phyloP scores from a whole-genome alignment of 345 rosid genomes.

The Rhizophora apiculata region DNA sequence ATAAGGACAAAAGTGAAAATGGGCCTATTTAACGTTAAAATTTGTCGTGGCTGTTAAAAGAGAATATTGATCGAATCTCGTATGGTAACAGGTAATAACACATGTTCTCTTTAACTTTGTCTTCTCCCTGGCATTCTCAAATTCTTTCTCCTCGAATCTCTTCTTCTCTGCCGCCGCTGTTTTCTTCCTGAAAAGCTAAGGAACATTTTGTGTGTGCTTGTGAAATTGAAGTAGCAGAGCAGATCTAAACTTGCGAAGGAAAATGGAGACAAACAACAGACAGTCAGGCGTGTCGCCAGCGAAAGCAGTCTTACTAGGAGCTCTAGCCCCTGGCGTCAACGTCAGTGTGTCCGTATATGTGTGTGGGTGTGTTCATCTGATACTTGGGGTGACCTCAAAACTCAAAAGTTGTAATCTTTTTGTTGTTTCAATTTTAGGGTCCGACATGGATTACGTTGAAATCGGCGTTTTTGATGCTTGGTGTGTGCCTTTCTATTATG shows the following conservation, averaged over 20 bases:
- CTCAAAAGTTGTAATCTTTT: background rate
- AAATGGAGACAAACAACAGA: slow-evolving; percentile 24
- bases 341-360: slow-evolving; percentile 32
- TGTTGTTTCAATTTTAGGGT: slow-evolving; percentile 43
- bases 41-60: too few relatives aligned
- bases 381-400: too few relatives aligned
- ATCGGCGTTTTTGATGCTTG: slow-evolving; percentile 70
- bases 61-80: too few relatives aligned
- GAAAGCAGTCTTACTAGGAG: slow-evolving; percentile 76
- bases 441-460: slow-evolving; percentile 82
- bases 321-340: slow-evolving; percentile 84
- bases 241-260: background rate
- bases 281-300: slow-evolving; percentile 39
- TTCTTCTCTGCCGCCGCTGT: too few relatives aligned
- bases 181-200: too few relatives aligned
- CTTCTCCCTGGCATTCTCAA: too few relatives aligned
- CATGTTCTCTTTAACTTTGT: too few relatives aligned
- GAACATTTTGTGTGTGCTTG: too few relatives aligned
- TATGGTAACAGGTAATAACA: too few relatives aligned
- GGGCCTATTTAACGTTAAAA: too few relatives aligned
- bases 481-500: slow-evolving; percentile 65
- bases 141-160: too few relatives aligned
- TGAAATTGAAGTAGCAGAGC: slow-evolving; percentile 5
- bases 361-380: background rate
- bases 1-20: too few relatives aligned